Evolutionary conservation across 768 basidiomycete species (phyloP), one percentile per base, ranked within the genome.

Genomic region (Kockovaella imperatae): DNA sequence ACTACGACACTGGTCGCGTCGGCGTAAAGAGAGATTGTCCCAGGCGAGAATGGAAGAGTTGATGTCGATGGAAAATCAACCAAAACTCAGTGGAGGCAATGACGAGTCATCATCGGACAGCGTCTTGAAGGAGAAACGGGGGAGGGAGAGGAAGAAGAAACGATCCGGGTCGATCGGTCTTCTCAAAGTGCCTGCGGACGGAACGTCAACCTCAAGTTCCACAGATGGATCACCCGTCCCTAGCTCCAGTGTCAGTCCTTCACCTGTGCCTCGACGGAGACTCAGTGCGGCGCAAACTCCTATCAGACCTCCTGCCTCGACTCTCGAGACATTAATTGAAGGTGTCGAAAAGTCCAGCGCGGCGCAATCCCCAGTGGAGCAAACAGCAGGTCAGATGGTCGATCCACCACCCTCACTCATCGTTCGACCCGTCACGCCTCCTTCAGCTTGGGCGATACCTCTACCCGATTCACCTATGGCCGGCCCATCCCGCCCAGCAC

Each of bases 391-490:
- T 35, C 8, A 40, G 20, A 21, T 13, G 11, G 21, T 26, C 21
- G 8, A 42, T 18, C 34, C 26, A 6, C 49, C 53, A 36, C 43
- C 52, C 13, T 44, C 52, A 21, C 38, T 36, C 36, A 50, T 52
- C 42, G 28, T 30, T 30, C 45, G 21, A 7, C 41, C 25, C 18
- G 7, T 21, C 49, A 35, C 49, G 10, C 20, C 18, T n/a, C 28
- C 14, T 20, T 10, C 14, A 10, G 6, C 60, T 26, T 56, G 57
- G 54, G 23, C 47, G 2, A 54, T 62, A 30, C 60, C 60, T 6
- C 50, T 62, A 13, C 60, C 60, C 10, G 25, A 24, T 15, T 59
- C 60, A 10, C 60, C 60, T 2, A 29, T 49, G 6, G 60, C 57
- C 18, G 54, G 54, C 29, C 54, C 60, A 20, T 62, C 60, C 1